Evolutionary conservation across 495 filamentous ascomycete genomes (phyloP).

Genomic region (Penicillium malachiteum): DNA sequence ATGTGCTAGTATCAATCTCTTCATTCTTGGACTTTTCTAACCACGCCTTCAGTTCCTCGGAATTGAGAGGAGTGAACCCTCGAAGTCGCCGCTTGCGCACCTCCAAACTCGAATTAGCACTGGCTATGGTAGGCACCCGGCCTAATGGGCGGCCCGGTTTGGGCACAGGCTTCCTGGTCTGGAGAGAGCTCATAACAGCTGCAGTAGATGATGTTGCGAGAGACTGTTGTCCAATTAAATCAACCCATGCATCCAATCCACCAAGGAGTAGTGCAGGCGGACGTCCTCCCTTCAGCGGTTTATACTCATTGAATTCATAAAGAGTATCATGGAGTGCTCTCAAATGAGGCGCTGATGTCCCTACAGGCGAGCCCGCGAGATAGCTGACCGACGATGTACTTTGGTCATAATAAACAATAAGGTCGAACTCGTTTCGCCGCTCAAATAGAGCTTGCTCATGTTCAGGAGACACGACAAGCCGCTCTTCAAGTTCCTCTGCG

Average conservation of each 20-base stretch:
- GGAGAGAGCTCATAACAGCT: conserved; percentile 46
- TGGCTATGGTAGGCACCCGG: conserved; percentile 52
- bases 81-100: conserved; percentile 56
- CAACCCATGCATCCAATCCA: conserved; percentile 82
- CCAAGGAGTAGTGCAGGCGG: conserved; percentile 76
- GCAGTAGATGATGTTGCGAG: conserved; percentile 59
- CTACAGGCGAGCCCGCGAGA: conserved; percentile 45
- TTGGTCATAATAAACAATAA: conserved; percentile 90
- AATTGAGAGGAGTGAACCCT: conserved; percentile 58
- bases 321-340: conserved; percentile 74
- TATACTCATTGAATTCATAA: conserved; percentile 78
- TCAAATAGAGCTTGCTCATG: conserved; percentile 73
- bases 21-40: conserved; percentile 57
- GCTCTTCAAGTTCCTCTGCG: conserved; percentile 79
- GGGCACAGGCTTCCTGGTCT: conserved; percentile 31
- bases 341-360: conserved; percentile 57
- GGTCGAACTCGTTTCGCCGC: conserved; percentile 72
- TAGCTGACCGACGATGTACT: conserved; percentile 54
- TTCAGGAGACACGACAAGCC: conserved; percentile 75
- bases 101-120: conserved; percentile 50
- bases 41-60: conserved; percentile 61
- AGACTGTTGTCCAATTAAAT: conserved; percentile 68
- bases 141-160: conserved; percentile 50
- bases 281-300: conserved; percentile 57
- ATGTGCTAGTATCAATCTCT: conserved; percentile 48